Evolutionary conservation across 2,329 filamentous ascomycete species (phyloP), one percentile per base, ranked within the genome.

Genomic region (Hymenoscyphus scutula): DNA sequence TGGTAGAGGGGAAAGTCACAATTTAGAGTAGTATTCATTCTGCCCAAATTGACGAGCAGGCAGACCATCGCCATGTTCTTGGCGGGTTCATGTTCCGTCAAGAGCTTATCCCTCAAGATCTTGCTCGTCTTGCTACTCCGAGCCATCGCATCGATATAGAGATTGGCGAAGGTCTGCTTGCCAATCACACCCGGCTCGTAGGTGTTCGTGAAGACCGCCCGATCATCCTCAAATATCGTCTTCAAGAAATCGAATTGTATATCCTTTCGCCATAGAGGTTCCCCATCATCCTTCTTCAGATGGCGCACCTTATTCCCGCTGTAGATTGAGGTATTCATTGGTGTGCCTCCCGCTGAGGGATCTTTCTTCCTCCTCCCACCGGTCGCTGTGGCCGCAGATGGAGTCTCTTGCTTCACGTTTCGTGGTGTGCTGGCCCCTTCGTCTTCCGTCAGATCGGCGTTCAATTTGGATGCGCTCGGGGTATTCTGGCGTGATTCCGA

Each of bases 11-110:
- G 15, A 8, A 60, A 76, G 87, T 74, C 80, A 97, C 93, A 98
- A 74, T 99, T 99, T 56, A 99, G 81, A 0, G 95, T 99, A 1
- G 95, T 99, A 77, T 99, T 99, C 95, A 99, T 99, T 67, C 95
- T 85, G 63, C 95, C 95, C 67, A 99, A 91, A 73, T 99, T 99
- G 75, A 99, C 95, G 71, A 99, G 80, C 68, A 99, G 80, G 77
- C 95, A 99, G 63, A 99, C 94, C 95, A 99, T 99, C 59, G 95
- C 95, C 95, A 99, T 99, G 73, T 92, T 94, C 76, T 97, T 92
- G 38, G 94, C 95, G 25, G 93, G 93, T 67, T 92, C 89, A 72
- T 91, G 88, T 75, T 99, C 95, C 69, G 89, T 95, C 72, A 97
- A 83, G 67, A 99, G 83, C 80, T 99, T 98, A 77, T 99, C 95